Evolutionary conservation across 352 stramenopile species (phyloP).

Genomic region (Phytophthora quininea): DNA sequence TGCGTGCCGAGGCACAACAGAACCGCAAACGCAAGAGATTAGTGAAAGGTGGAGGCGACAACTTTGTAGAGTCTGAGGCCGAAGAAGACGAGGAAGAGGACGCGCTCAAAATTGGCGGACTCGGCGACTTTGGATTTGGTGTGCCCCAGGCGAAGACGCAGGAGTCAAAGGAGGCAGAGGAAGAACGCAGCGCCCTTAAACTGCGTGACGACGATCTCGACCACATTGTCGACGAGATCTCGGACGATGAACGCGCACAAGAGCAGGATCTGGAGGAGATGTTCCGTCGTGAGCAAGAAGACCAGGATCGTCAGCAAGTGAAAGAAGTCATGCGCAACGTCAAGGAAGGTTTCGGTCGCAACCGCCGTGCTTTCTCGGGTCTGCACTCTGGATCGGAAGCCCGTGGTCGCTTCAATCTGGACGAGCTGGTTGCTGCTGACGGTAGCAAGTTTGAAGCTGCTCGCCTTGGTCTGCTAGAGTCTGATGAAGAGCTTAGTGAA

Average conservation of each 20-base stretch:
- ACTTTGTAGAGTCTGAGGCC: slow-evolving; percentile 84
- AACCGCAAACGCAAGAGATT: slow-evolving; percentile 65
- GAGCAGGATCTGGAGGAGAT: slow-evolving; percentile 75
- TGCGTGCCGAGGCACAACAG: slow-evolving; percentile 63
- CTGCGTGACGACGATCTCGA: slow-evolving; percentile 83
- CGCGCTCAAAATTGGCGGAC: slow-evolving; percentile 78
- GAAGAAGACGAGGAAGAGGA: slow-evolving; percentile 89
- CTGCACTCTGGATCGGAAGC: slow-evolving; percentile 56
- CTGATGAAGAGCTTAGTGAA: slow-evolving; percentile 78
- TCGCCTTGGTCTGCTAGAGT: slow-evolving; percentile 78
- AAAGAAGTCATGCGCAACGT: slow-evolving; percentile 90
- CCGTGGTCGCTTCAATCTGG: slow-evolving; percentile 83
- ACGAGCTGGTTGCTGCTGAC: slow-evolving; percentile 83
- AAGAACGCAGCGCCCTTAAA: slow-evolving; percentile 76
- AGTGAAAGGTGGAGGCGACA: slow-evolving; percentile 45
- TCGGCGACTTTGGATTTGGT: slow-evolving; percentile 88
- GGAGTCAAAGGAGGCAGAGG: slow-evolving; percentile 77
- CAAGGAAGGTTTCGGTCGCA: slow-evolving; percentile 88
- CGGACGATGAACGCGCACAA: slow-evolving; percentile 76
- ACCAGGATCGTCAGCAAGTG: slow-evolving; percentile 71
- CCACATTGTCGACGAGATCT: slow-evolving; percentile 87
- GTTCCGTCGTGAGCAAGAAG: slow-evolving; percentile 73
- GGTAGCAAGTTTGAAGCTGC: slow-evolving; percentile 78
- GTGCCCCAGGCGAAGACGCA: slow-evolving; percentile 71
- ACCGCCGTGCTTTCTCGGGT: slow-evolving; percentile 72